Conservation (phyloP, 306 rosid genomes). For the Lagenaria siceraria region DNA sequence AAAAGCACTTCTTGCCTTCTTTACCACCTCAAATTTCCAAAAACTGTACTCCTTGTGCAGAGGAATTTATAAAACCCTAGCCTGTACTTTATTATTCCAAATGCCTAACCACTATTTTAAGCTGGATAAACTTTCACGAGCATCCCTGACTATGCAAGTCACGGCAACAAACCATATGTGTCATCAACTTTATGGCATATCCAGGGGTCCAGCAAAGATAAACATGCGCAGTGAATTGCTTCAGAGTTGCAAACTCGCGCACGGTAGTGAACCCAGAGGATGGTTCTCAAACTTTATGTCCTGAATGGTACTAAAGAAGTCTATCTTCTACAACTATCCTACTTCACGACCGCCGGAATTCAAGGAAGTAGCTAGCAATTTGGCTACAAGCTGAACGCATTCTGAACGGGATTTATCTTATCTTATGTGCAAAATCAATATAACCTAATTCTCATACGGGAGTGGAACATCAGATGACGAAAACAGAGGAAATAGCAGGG, state of each 20-base stretch:
- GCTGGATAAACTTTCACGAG: not conserved
- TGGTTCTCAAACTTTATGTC: not conserved
- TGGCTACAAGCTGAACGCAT: not conserved
- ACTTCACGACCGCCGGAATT: slow-evolving; percentile 16
- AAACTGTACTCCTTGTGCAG: not conserved
- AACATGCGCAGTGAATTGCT: not conserved
- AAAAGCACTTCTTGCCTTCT: slow-evolving; percentile 32
- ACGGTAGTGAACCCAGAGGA: not conserved
- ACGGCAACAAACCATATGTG: not conserved
- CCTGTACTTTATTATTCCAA: not conserved
- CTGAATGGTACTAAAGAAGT: slow-evolving; percentile 2
- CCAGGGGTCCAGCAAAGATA: not conserved
- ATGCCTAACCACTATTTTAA: not conserved
- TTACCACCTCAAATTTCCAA: slow-evolving; percentile 23
- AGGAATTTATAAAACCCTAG: not conserved
- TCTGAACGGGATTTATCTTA: not conserved
- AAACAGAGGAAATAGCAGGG: slow-evolving; percentile 12
- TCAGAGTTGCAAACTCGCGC: not conserved
- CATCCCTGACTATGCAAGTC: not conserved
- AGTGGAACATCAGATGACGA: slow-evolving; percentile 7
- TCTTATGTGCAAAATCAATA: slow-evolving; percentile 9
- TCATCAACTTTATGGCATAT: not conserved
- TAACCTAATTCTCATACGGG: slow-evolving; percentile 11
- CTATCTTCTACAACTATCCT: slow-evolving; percentile 6
- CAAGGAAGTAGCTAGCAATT: slow-evolving; percentile 7